Evolutionary conservation across 1,139 yeast species (phyloP), one percentile per base, ranked within the genome.

Genomic region (Kodamaea anthophila): DNA sequence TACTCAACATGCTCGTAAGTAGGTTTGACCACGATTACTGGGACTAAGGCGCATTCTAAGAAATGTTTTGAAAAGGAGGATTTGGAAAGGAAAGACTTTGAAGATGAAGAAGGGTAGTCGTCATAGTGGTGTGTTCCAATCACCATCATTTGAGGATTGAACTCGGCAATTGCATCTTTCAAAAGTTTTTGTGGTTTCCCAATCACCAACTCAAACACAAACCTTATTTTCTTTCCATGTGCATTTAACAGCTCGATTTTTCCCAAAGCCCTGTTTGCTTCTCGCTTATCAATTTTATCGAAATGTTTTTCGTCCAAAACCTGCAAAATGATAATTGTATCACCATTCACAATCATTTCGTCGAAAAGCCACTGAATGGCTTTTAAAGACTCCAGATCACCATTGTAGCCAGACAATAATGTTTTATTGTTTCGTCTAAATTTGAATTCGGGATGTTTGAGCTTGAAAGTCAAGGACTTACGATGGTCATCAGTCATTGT

Each of bases 301-400:
- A 48, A 42, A 5, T 36, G 34, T 31, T 65, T 65, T 24, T 63
- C 65, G 32, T 77, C 78, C 23, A 79, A 51, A 2, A 76, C 86
- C 35, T 77, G 70, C 13, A 79, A 49, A 23, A 80, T 69, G 4
- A 79, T 67, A 9, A 79, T 55, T 13, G 81, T 78, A 47, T 79
- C 87, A 9, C 83, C 83, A 43, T 77, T 71, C 20, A 68, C 65
- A 9, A 72, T 63, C 59, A 79, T 63, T 42, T 79, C 80, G 33
- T 75, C 79, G 34, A 80, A 59, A 7, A 79, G 57, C 87, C 87
- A 80, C 36, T 67, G 74, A 15, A 79, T 57, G 2, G 86, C 85
- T 28, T 65, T 63, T 15, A 72, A 54, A 7, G 82, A 73, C 43
- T 75, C 77, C 15, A 55, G 54, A 39, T 75, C 77, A 25, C 67